phyloP scores from a whole-genome alignment of 176 grass and related monocot genomes.

The Panicum miliaceum region DNA sequence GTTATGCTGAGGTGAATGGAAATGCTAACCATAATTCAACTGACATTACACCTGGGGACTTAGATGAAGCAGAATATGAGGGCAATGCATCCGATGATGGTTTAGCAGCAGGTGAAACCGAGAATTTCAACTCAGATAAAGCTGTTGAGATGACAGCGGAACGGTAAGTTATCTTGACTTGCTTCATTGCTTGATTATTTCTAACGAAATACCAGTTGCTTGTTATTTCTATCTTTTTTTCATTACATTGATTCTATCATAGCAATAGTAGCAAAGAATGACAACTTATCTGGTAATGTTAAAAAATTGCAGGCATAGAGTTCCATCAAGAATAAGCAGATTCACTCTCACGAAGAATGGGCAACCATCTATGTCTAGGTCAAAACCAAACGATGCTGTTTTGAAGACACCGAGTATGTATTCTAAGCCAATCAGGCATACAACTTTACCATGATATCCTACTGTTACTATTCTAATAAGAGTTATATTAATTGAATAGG shows the following conservation, averaged over 20 bases:
- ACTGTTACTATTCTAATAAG: conserved; percentile 32
- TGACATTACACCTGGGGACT: conserved; percentile 25
- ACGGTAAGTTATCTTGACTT: conserved; percentile 38
- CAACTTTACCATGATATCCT: conserved; percentile 30
- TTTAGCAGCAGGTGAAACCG: conserved; percentile 56
- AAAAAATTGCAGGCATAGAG: conserved; percentile 58
- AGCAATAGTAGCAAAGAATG: conserved; percentile 9
- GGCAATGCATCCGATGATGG: conserved; percentile 72
- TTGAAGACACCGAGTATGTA: conserved; percentile 64
- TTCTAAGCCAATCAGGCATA: conserved; percentile 27
- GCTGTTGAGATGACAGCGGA: conserved; percentile 32
- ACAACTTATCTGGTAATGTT: conserved; percentile 23
- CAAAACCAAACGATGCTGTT: conserved; percentile 67
- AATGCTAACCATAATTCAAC: conserved; percentile 35
- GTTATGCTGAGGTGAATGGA: conserved; percentile 58
- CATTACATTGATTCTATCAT: neutral
- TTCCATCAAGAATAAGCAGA: conserved; percentile 52
- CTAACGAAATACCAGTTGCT: neutral
- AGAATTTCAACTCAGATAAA: conserved; percentile 48
- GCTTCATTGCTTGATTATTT: neutral
- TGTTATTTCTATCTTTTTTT: conserved; percentile 30
- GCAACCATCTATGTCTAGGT: conserved; percentile 43
- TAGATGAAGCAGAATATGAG: conserved; percentile 66
- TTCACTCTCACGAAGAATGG: conserved; percentile 61
- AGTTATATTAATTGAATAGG: conserved; percentile 36